phyloP scores from a whole-genome alignment of 768 basidiomycete genomes.

The Porphyrellus cyaneotinctus region DNA sequence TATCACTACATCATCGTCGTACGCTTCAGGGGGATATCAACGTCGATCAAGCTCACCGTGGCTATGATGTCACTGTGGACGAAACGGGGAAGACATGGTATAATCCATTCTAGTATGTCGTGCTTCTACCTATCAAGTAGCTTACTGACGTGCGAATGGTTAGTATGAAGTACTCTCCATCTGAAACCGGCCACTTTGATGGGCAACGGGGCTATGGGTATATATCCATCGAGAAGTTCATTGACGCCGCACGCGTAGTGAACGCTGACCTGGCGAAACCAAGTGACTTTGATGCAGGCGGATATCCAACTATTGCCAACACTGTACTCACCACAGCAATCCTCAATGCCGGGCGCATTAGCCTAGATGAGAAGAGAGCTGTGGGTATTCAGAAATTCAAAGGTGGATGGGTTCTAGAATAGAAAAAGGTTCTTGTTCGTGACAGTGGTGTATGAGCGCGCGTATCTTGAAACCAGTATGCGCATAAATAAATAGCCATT shows the following conservation, averaged over 20 bases:
- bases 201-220: conserved; percentile 93
- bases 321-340: conserved; percentile 86
- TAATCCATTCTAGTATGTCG: conserved; percentile 85
- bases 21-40: conserved; percentile 74
- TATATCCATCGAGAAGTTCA: conserved; percentile 87
- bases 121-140: neutral
- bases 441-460: neutral
- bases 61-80: conserved; percentile 86
- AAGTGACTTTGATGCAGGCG: conserved; percentile 71
- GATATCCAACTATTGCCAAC: conserved; percentile 84
- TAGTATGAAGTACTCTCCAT: conserved; percentile 94
- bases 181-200: conserved; percentile 89
- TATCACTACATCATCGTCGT: neutral
- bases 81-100: conserved; percentile 81
- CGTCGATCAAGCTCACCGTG: conserved; percentile 91
- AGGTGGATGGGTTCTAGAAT: conserved; percentile 67
- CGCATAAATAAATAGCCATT: too few species aligned
- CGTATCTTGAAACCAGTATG: too few species aligned
- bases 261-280: conserved; percentile 67
- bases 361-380: conserved; percentile 83
- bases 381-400: conserved; percentile 71
- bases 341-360: conserved; percentile 85
- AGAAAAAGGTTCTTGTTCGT: conserved; percentile 24
- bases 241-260: conserved; percentile 77
- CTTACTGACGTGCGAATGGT: conserved; percentile 6